Base-by-base conservation (phyloP, 2,329 filamentous ascomycete species). In the Zalaria sp. region DNA sequence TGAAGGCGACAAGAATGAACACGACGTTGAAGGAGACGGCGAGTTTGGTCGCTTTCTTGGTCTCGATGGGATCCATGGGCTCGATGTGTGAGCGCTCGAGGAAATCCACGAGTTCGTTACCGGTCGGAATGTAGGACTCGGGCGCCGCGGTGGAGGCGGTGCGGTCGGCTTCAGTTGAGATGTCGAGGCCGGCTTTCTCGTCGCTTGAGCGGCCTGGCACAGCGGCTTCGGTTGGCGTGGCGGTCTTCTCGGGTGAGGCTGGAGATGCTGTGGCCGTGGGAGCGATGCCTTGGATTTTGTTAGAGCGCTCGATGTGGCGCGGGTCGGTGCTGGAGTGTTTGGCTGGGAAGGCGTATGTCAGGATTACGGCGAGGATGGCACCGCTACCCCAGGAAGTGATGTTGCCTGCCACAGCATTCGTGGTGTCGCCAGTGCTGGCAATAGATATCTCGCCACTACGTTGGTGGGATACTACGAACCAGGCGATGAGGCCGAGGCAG, bases 101-200 rank as follows among this genome's bases (percentile, higher is more conserved):
- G 43, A 58, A 67, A 46, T 64, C 62, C 4, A 66, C 59, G 4
- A 67, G 50, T 25, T 63, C 61, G 41, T 67, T 67, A 27, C 58
- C 58, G 2, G 57, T 62, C 3, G 51, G 49, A 1, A 53, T 47
- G 6, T 55, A 11, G 1, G 51, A 51, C 9, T 54, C 51, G 1
- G 56, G 52, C 1, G 39, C 37, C 5, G 51, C 48, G 29, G 48
- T 43, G 29, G 29, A 32, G 7, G 29, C 29, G n/a, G 29, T 7
- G 7, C n/a, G 29, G 29, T n/a, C 4, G 51, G 47, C n/a, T 43
- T 38, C 32, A 49, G 43, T 43, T 50, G 39, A 4, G 10, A 7
- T n/a, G 29, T 32, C 25, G 3, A 34, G 35, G 3, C 26, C 4
- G 3, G 34, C 38, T 34, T 47, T 47, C 29, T 49, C 45, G n/a